These are phyloP conservation scores for Striga hermonthica DNA, from an alignment of 305 asterid genomes.

Conservation along the genomic window DNA sequence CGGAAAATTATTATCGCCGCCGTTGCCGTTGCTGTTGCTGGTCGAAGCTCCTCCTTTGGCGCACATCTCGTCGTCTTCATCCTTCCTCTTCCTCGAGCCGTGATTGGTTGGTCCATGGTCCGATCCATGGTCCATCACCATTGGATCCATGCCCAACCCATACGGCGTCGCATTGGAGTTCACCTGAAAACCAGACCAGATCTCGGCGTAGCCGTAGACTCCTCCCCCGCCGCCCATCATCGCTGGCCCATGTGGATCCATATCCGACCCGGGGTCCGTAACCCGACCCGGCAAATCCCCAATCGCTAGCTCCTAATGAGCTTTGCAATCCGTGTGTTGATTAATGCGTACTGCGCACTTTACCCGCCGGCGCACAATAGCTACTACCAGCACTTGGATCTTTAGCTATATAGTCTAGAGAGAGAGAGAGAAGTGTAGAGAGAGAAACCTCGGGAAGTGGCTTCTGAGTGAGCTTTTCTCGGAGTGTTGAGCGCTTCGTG, in stretches of 20 bases:
- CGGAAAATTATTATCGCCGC: conserved; percentile 1
- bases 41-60: conserved; percentile 37
- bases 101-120: conserved; percentile 25
- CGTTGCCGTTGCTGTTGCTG: conserved; percentile 32
- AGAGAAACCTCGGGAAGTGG: conserved; percentile 43
- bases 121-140: conserved; percentile 36
- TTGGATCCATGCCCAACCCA: conserved; percentile 39
- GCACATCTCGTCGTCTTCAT: conserved; percentile 39
- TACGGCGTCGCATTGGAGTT: conserved; percentile 29
- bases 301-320: neutral
- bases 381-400: conserved; percentile 10
- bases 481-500: conserved; percentile 33
- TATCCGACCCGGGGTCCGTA: conserved; percentile 23
- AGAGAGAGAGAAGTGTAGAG: conserved; percentile 26
- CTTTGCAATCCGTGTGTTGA: conserved; percentile 11
- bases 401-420: neutral
- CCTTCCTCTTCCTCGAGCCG: conserved; percentile 39
- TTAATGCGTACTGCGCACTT: conserved; percentile 7
- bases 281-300: conserved; percentile 26
- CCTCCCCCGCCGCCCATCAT: conserved; percentile 38
- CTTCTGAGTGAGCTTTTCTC: conserved; percentile 30
- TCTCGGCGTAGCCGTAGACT: conserved; percentile 51
- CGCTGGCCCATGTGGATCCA: conserved; percentile 51
- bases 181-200: conserved; percentile 56
- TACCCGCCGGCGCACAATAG: conserved; percentile 30